These are phyloP conservation scores for Leishmania lainsoni DNA, from an alignment of 208 protist genomes.

Conservation along the genomic window DNA sequence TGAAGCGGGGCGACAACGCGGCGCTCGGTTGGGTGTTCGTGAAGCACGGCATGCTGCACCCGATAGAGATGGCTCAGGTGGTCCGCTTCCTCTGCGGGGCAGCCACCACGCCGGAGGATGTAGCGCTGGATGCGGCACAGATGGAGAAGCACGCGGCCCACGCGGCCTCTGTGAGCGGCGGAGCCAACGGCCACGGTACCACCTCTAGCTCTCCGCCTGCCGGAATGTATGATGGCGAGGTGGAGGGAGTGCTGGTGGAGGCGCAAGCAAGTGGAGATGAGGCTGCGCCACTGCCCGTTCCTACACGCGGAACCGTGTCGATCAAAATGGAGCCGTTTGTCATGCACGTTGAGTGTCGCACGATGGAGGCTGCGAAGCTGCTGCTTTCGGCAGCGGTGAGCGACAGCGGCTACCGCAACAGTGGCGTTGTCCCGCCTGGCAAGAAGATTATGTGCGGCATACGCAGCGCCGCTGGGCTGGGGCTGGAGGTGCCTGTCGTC, in stretches of 20 bases:
- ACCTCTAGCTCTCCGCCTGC: not conserved
- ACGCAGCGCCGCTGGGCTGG: constrained; percentile 60
- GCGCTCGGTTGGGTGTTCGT: constrained; percentile 87
- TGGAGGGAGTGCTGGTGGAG: constrained; percentile 56
- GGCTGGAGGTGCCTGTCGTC: constrained; percentile 78
- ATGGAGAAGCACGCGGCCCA: constrained; percentile 21
- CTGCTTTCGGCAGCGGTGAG: constrained; percentile 70
- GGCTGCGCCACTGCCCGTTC: constrained; percentile 21
- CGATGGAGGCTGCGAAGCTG: constrained; percentile 72
- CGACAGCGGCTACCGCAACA: constrained; percentile 85
- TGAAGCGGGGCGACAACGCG: constrained; percentile 69
- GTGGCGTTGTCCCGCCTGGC: constrained; percentile 81
- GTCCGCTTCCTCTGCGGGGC: constrained; percentile 66
- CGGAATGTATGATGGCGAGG: constrained; percentile 44
- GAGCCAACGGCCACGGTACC: not conserved
- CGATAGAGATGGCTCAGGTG: constrained; percentile 54
- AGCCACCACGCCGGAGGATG: constrained; percentile 22
- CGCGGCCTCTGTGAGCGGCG: constrained; percentile 11
- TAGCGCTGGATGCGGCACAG: constrained; percentile 31
- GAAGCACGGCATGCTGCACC: constrained; percentile 75
- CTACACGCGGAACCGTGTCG: constrained; percentile 51
- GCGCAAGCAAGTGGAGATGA: constrained; percentile 1
- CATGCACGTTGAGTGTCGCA: constrained; percentile 88
- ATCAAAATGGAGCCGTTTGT: constrained; percentile 91
- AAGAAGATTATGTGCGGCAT: constrained; percentile 83